Evolutionary conservation across 768 basidiomycete genomes (phyloP).

Genomic region (Boletus pseudopeckii): DNA sequence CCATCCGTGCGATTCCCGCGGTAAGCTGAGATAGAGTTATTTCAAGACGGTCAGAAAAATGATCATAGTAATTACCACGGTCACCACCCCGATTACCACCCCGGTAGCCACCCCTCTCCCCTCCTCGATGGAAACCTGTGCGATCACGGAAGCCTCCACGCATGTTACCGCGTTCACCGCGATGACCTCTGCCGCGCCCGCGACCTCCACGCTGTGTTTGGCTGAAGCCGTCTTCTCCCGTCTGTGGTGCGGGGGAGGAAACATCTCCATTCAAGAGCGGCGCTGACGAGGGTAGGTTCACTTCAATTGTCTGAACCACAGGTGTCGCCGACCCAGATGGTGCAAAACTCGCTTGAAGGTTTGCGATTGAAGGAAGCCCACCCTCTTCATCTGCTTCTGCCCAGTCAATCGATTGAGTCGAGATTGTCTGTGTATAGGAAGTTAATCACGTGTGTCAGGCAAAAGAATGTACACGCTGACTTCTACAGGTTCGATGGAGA

Average conservation of each 20-base stretch:
- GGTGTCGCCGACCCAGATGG: constrained; percentile 73
- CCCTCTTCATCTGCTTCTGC: constrained; percentile 72
- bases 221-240: constrained; percentile 65
- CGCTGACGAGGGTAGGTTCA: constrained; percentile 23
- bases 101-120: constrained; percentile 34
- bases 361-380: constrained; percentile 73
- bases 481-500: constrained; percentile 19
- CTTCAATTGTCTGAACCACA: constrained; percentile 35
- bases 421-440: constrained; percentile 9
- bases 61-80: constrained; percentile 15
- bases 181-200: constrained; percentile 42
- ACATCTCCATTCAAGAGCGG: constrained; percentile 21
- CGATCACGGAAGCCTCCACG: constrained; percentile 43
- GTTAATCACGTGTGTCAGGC: background rate
- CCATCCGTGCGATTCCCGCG: constrained; percentile 31
- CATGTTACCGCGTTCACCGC: constrained; percentile 40
- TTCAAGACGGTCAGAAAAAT: background rate
- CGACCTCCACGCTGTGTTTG: constrained; percentile 44
- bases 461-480: constrained; percentile 27
- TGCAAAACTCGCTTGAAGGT: constrained; percentile 73
- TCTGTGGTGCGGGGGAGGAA: constrained; percentile 18
- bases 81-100: constrained; percentile 33
- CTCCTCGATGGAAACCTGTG: constrained; percentile 35
- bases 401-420: constrained; percentile 64
- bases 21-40: constrained; percentile 8